phyloP scores from a whole-genome alignment of 1,284 basidiomycete genomes.

The Rhodotorula sp. region DNA sequence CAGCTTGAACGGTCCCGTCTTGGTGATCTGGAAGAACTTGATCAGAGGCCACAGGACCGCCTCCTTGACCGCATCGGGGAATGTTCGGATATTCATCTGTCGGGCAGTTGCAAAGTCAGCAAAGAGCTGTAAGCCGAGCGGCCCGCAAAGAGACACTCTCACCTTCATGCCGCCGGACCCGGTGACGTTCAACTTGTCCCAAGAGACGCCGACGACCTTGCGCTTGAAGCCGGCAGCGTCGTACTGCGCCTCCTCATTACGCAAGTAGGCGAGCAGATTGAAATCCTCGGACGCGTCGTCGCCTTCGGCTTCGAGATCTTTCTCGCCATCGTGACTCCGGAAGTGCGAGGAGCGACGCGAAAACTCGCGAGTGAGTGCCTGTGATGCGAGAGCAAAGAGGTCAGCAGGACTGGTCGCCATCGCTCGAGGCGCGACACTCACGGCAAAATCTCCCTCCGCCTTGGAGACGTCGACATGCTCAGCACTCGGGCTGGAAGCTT shows the following conservation, averaged over 20 bases:
- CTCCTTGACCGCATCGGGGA: conserved; percentile 60
- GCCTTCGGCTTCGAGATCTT: conserved; percentile 36
- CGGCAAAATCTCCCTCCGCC: neutral
- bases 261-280: conserved; percentile 72
- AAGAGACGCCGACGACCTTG: conserved; percentile 75
- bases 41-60: conserved; percentile 60
- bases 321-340: conserved; percentile 38
- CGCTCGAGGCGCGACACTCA: neutral
- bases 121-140: neutral
- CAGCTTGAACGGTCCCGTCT: conserved; percentile 40
- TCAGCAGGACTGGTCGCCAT: neutral
- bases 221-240: conserved; percentile 72
- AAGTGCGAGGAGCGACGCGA: conserved; percentile 25
- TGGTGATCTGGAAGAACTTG: conserved; percentile 46
- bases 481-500: neutral
- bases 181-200: conserved; percentile 56
- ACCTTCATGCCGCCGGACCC: conserved; percentile 47
- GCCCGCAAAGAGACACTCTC: neutral
- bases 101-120: neutral
- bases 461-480: neutral
- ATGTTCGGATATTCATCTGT: conserved; percentile 60
- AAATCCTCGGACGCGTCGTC: conserved; percentile 52
- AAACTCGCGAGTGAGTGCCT: conserved; percentile 20
- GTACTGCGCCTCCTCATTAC: conserved; percentile 58
- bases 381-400: neutral